Base-by-base conservation (phyloP, 2,329 filamentous ascomycete genomes). In the Zymoseptoria tritici region DNA sequence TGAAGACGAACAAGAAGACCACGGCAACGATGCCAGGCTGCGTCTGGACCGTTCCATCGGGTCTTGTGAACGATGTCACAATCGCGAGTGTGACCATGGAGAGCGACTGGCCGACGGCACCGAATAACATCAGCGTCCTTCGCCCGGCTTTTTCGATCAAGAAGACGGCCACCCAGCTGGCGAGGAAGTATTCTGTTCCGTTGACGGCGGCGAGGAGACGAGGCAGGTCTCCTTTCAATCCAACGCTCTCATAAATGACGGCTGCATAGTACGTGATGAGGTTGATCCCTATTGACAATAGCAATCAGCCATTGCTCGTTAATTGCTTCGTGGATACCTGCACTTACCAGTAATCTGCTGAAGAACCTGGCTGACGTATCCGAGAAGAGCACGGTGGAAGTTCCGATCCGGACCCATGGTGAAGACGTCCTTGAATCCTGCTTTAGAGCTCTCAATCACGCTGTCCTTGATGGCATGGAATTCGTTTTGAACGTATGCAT, bases 61-160 rank as follows among this genome's bases (percentile, higher is more conserved):
- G 21, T 6, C 21, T 21, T 0, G 26, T 21, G 13, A 54, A 50
- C 1, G 66, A 64, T 4, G 64, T 71, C 7, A 66, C 66, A 9
- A 65, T 66, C 6, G 68, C 71, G 7, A 72, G 61, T 11, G 73
- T 62, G 7, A 62, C 64, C 70, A 72, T 72, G 4, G 68, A 73
- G 8, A 65, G 16, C 9, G 60, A 59, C 64, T 65, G 65, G 49
- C 66, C 66, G 2, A 61, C 62, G 1, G 84, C 83, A 57, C 87
- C 87, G 63, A 89, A 83, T 19, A 91, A 74, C 86, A 91, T 90
- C 61, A 91, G 80, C 68, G 83, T 82, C 19, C 88, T 81, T 26
- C 88, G 76, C 13, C 79, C 79, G 56, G 80, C 71, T 55, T 74
- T 76, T 64, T 82, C 79, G 59, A 81, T 77, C 9, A 77, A 76